Percentiles rank a stretch among this genome's conserved stretches.
Conservation (phyloP, 495 filamentous ascomycete genomes). For the Penicillium ochrochloron region DNA sequence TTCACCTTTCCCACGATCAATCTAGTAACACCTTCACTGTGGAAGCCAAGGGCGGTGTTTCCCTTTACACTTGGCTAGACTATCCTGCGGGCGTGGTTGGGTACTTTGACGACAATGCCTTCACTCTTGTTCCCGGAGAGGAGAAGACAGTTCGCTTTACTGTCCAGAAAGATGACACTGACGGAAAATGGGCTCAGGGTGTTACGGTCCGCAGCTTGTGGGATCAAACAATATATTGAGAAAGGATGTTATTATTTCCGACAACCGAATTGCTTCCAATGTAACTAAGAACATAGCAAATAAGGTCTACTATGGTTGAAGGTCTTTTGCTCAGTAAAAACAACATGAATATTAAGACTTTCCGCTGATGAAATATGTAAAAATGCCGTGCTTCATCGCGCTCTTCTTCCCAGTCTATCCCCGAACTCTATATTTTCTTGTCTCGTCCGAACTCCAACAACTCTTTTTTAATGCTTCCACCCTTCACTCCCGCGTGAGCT, state of each 20-base stretch:
- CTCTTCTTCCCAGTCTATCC: background rate
- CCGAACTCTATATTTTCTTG: background rate
- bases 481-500: conserved; percentile 8
- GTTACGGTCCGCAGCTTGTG: conserved; percentile 67
- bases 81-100: conserved; percentile 60
- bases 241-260: background rate
- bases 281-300: background rate
- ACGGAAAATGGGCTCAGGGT: conserved; percentile 54
- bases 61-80: conserved; percentile 71
- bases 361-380: background rate
- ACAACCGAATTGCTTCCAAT: background rate
- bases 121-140: conserved; percentile 60
- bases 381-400: background rate
- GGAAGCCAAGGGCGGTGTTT: conserved; percentile 59
- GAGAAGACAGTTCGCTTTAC: conserved; percentile 53
- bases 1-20: conserved; percentile 50
- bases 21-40: conserved; percentile 55
- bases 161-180: conserved; percentile 52
- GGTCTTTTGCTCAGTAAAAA: background rate
- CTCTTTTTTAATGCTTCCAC: background rate
- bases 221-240: conserved; percentile 55
- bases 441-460: background rate
- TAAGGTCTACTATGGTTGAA: background rate
- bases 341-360: background rate
- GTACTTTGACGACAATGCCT: conserved; percentile 65